A percentile compares a stretch with the other conserved stretches of the same genome.
These are phyloP conservation scores for Botrytis porri DNA, from an alignment of 2,329 filamentous ascomycete genomes.

Conservation along the genomic window DNA sequence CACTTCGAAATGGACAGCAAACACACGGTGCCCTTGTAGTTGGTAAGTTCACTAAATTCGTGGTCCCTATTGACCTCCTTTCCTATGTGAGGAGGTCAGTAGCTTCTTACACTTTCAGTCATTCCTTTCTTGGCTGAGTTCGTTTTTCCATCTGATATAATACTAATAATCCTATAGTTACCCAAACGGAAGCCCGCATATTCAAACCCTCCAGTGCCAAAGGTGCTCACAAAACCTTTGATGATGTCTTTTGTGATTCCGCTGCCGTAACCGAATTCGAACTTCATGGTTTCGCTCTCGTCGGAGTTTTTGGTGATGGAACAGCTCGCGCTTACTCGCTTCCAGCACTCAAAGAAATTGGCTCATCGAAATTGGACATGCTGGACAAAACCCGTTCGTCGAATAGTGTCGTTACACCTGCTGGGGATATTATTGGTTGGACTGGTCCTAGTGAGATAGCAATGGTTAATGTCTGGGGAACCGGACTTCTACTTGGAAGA, in stretches of 20 bases:
- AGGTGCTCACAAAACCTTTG: constrained; percentile 89
- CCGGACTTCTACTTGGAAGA: constrained; percentile 60
- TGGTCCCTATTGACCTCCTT: not conserved
- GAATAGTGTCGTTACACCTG: constrained; percentile 67
- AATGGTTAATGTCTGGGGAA: constrained; percentile 81
- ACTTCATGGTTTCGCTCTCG: constrained; percentile 71
- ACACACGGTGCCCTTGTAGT: constrained; percentile 79
- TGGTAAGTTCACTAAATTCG: constrained; percentile 46
- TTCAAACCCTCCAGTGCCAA: constrained; percentile 83
- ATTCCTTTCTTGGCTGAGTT: not conserved
- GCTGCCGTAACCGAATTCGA: constrained; percentile 75
- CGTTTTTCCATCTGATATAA: not conserved
- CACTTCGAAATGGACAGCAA: constrained; percentile 69
- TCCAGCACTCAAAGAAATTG: constrained; percentile 84
- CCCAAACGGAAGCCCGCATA: constrained; percentile 70
- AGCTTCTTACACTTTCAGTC: not conserved
- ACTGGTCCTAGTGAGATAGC: constrained; percentile 82
- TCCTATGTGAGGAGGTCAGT: not conserved
- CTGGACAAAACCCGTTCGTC: constrained; percentile 71
- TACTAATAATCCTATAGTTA: constrained; percentile 45
- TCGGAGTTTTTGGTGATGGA: constrained; percentile 82
- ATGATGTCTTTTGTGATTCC: constrained; percentile 74
- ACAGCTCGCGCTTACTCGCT: constrained; percentile 77
- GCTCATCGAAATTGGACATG: constrained; percentile 61
- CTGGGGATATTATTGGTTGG: constrained; percentile 85